phyloP scores from a whole-genome alignment of 352 stramenopile species.

The Chrysophaeum taylorii region DNA sequence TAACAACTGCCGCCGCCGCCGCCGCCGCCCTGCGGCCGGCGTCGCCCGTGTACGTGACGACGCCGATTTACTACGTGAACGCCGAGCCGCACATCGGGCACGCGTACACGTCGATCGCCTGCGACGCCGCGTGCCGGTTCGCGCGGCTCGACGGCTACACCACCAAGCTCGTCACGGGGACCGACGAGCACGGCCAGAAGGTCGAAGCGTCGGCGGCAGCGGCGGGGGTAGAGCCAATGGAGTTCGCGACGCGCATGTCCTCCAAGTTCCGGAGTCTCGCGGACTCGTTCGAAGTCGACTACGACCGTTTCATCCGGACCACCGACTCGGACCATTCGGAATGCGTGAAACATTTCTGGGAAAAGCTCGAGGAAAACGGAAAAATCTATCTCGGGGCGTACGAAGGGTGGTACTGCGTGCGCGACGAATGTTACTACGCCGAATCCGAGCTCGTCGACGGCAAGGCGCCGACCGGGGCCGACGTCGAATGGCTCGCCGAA shows the following conservation, averaged over 20 bases:
- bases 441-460: constrained; percentile 84
- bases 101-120: constrained; percentile 80
- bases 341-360: constrained; percentile 81
- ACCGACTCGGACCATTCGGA: constrained; percentile 80
- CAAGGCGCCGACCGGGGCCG: constrained; percentile 72
- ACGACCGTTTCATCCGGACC: constrained; percentile 92
- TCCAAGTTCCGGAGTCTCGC: constrained; percentile 74
- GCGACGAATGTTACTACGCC: constrained; percentile 95
- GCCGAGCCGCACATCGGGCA: constrained; percentile 96
- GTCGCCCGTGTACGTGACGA: constrained; percentile 71
- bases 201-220: constrained; percentile 77
- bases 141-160: constrained; percentile 71
- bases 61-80: constrained; percentile 99
- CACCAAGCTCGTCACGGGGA: constrained; percentile 88
- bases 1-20: too few relatives aligned
- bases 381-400: constrained; percentile 94
- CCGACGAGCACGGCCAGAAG: constrained; percentile 90
- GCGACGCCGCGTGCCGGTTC: constrained; percentile 63
- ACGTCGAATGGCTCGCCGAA: constrained; percentile 81
- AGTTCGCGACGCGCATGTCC: constrained; percentile 50
- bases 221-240: constrained; percentile 13
- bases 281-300: constrained; percentile 69
- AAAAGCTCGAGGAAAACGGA: constrained; percentile 67
- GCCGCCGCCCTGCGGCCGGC: too few relatives aligned
- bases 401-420: constrained; percentile 96